Base-by-base conservation (phyloP, 1,139 yeast species). In the Kurtzmaniella quercitrusa region DNA sequence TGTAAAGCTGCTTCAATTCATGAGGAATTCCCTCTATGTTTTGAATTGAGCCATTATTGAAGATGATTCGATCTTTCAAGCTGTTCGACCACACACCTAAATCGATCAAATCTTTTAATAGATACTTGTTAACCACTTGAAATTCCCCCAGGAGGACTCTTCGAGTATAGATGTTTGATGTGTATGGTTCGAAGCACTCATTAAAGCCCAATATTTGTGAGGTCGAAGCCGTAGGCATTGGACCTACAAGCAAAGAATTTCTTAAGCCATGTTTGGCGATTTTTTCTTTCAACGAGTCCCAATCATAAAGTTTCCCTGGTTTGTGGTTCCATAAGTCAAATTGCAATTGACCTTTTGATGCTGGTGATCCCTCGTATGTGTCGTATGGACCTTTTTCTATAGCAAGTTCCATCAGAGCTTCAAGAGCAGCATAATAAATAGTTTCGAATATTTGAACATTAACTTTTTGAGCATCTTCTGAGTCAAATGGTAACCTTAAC, bases 151-250 rank as follows among this genome's bases (percentile, higher is more conserved):
- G 84, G 39, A 85, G 69, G 18, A 87, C 95, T 61, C 96, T 81
- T 59, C 96, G 81, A 40, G 88, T 80, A 68, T 87, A 88, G 57
- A 88, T 83, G 66, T 88, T 88, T 38, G 95, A 86, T 23, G 96
- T 88, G 64, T 82, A 83, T 20, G 96, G 96, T 65, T 88, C 96
- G 63, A 88, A 88, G 62, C 96, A 88, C 64, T 88, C 96, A 57
- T 84, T 88, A 71, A 79, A 84, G 36, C 96, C 96, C 50, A 88
- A 72, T 47, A 88, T 88, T 66, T 88, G 95, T 15, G 96, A 88
- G 1, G 96, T 88, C 2, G 95, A 87, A 2, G 96, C 96, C 23
- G 96, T 88, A 37, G 96, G 96, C 96, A 88, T 88, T 39, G 95
- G 95, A 2, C 95, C 96, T 44, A 87, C 87, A 44, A 88, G 70